Evolutionary conservation across 2,329 filamentous ascomycete species (phyloP).

Genomic region (Trichoderma arundinaceum): DNA sequence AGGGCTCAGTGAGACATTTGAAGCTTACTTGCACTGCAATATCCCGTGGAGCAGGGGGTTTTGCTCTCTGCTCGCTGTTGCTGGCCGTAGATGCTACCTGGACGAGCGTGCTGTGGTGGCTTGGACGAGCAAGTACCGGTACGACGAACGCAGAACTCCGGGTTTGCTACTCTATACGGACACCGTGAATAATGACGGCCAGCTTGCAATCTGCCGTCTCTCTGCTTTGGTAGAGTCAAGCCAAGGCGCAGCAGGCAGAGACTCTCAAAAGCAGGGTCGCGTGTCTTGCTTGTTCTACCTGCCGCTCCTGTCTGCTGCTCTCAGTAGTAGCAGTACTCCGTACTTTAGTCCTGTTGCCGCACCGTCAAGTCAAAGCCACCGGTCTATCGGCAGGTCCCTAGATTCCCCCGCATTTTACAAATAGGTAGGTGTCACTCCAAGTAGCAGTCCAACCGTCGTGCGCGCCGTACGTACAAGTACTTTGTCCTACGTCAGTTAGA

Average conservation of each 20-base stretch:
- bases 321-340: background rate
- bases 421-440: background rate
- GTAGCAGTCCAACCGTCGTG: too few relatives aligned
- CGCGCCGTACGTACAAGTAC: too few relatives aligned
- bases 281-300: background rate
- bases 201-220: background rate
- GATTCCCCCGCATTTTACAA: constrained; percentile 31
- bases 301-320: background rate
- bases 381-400: constrained; percentile 30
- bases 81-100: background rate
- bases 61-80: background rate
- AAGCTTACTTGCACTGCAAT: constrained; percentile 28
- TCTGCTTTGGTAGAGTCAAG: too few relatives aligned
- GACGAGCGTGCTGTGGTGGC: background rate
- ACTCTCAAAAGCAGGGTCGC: background rate
- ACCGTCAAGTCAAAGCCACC: background rate
- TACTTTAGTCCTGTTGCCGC: too few relatives aligned
- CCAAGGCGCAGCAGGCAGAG: too few relatives aligned
- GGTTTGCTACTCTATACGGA: background rate
- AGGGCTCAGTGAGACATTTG: constrained; percentile 28
- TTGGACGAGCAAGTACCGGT: background rate
- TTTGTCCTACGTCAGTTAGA: too few relatives aligned
- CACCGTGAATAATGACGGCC: too few relatives aligned
- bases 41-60: constrained; percentile 4
- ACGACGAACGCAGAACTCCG: background rate